Base-by-base conservation (phyloP, 768 basidiomycete species). In the Pulveroboletus sp. region DNA sequence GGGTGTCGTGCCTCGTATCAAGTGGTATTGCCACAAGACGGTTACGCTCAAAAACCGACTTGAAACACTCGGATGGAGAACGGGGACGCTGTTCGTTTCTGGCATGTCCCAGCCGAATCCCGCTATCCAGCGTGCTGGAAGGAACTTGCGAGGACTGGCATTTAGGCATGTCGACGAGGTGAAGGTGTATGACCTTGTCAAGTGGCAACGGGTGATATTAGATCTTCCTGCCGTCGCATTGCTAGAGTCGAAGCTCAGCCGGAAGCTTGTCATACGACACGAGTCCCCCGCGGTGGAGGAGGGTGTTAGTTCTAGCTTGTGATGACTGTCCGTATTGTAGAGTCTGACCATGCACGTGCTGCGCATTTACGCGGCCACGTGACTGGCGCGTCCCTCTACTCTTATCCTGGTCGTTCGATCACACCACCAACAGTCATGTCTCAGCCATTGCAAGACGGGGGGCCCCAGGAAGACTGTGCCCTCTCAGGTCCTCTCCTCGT, bases 401-500 rank as follows among this genome's bases (percentile, higher is more conserved):
- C 14, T 5, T 14, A 4, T 21, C 21, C 21, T 33, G 32, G 32
- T 13, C 32, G 32, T 33, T 6, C 32, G 15, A 27, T 11, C 3
- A 26, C 24, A 17, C 10, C 17, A 11, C 36, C 35, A 18, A 15
- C 50, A 21, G 26, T 43, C 52, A 68, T 70, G 63, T 69, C 86
- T 6, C 78, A 86, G 66, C 67, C 70, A 48, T 73, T 77, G 18
- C 79, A 83, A 57, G 66, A 53, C 47, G 74, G 72, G 42, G 82
- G 80, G 35, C 72, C 69, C 17, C 76, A 74, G 37, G 77, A 74
- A 30, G 76, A 79, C 2, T 73, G 73, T 49, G 74, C 80, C 47
- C 74, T 84, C 49, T 79, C 83, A 15, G 93, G 90, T 4, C 93
- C 93, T 49, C 75, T 95, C 52, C 83, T 93, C 42, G 84, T 96